A percentile compares a stretch with the other conserved stretches of the same genome.
phyloP scores from a whole-genome alignment of 768 basidiomycete species.

The Termitomyces sp. region DNA sequence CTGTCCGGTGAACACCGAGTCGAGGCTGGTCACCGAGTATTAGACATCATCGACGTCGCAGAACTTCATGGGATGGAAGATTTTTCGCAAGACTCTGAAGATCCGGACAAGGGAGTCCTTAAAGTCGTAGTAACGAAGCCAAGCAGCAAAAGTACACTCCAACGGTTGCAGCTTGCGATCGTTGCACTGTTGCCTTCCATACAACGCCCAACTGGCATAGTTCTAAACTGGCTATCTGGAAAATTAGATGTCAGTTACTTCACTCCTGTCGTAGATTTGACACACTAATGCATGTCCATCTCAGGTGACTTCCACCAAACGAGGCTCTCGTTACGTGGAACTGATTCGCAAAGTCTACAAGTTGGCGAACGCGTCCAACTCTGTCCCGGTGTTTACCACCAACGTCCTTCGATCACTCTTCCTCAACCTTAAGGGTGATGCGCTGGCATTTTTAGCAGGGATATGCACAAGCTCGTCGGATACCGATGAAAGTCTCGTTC shows the following conservation, averaged over 20 bases:
- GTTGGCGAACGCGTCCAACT: constrained; percentile 52
- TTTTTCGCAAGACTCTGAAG: constrained; percentile 21
- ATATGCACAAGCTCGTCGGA: constrained; percentile 41
- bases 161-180: constrained; percentile 54
- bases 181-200: constrained; percentile 47
- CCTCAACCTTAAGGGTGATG: constrained; percentile 57
- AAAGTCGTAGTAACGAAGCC: constrained; percentile 54
- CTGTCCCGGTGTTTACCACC: constrained; percentile 44
- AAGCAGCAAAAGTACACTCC: constrained; percentile 46
- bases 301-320: constrained; percentile 12
- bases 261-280: neutral
- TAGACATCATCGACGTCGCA: constrained; percentile 41
- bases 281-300: neutral
- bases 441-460: constrained; percentile 77
- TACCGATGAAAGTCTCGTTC: constrained; percentile 19
- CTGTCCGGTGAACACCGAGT: constrained; percentile 56
- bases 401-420: constrained; percentile 63
- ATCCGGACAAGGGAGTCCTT: constrained; percentile 36
- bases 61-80: constrained; percentile 42
- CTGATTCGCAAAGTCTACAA: constrained; percentile 63
- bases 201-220: constrained; percentile 31
- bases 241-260: constrained; percentile 25
- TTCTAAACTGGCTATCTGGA: constrained; percentile 49
- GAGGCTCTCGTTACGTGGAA: constrained; percentile 41
- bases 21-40: constrained; percentile 40